phyloP scores from a whole-genome alignment of 495 filamentous ascomycete species.

The Xylaria acuta region DNA sequence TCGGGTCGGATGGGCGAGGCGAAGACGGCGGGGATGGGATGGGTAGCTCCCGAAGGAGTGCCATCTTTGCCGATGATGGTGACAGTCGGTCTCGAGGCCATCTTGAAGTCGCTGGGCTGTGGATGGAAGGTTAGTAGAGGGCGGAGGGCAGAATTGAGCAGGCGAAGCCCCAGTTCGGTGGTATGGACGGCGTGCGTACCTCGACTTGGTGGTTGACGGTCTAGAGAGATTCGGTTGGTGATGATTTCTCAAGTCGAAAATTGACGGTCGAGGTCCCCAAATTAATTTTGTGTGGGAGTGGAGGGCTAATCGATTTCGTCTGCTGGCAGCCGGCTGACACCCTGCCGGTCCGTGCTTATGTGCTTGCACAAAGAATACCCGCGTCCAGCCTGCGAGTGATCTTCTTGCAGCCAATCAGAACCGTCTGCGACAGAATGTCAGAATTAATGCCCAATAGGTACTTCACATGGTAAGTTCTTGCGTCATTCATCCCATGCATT shows the following conservation, averaged over 20 bases:
- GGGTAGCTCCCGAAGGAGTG: conserved; percentile 81
- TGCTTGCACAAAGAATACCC: background rate
- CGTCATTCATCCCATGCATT: background rate
- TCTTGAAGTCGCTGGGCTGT: conserved; percentile 57
- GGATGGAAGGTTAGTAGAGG: background rate
- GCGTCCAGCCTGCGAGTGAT: background rate
- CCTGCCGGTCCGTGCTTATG: background rate
- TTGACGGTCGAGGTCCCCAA: conserved; percentile 31
- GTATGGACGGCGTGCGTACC: conserved; percentile 33
- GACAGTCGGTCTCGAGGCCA: conserved; percentile 95
- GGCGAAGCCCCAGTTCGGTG: conserved; percentile 13
- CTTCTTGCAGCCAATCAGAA: conserved; percentile 4
- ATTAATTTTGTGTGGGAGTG: conserved; percentile 44
- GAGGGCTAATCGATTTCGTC: conserved; percentile 40
- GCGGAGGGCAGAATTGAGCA: background rate
- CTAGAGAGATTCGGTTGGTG: conserved; percentile 34
- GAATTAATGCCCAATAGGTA: background rate
- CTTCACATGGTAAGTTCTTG: background rate
- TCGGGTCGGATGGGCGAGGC: conserved; percentile 94
- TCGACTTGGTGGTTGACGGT: conserved; percentile 40
- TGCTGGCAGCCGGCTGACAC: conserved; percentile 12
- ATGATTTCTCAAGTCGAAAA: conserved; percentile 35
- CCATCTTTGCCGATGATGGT: conserved; percentile 93
- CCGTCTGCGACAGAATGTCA: background rate
- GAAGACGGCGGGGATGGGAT: conserved; percentile 94